Conservation (phyloP, 2,329 filamentous ascomycete species). For the Rutstroemia sydowiana region DNA sequence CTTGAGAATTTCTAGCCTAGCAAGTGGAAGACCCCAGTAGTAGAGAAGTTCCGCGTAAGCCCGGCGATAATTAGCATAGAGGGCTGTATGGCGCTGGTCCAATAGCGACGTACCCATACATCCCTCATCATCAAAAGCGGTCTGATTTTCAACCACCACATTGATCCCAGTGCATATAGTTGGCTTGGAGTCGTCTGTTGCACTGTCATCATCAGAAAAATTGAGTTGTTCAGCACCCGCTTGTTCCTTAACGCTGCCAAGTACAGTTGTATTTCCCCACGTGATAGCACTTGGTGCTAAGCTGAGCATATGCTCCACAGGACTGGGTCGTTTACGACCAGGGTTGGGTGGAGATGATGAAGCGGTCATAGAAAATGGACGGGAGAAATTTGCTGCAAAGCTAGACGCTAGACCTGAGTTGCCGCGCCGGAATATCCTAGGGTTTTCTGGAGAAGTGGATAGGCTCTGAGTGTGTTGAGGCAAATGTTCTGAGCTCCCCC, state of each 20-base stretch:
- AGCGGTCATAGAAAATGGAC: constrained; percentile 26
- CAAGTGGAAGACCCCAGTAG: constrained; percentile 56
- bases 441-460: constrained; percentile 52
- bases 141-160: constrained; percentile 52
- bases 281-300: constrained; percentile 38
- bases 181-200: constrained; percentile 17
- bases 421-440: constrained; percentile 41
- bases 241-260: constrained; percentile 32
- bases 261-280: constrained; percentile 33
- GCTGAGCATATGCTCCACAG: constrained; percentile 52
- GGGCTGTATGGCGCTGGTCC: constrained; percentile 38
- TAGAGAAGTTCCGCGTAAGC: constrained; percentile 63
- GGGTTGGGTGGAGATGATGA: constrained; percentile 40
- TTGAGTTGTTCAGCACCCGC: constrained; percentile 16
- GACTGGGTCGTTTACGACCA: constrained; percentile 48
- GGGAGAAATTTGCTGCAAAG: constrained; percentile 48
- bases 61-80: constrained; percentile 55
- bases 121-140: constrained; percentile 62
- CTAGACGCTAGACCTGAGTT: constrained; percentile 50
- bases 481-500: constrained; percentile 39
- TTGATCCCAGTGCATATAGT: constrained; percentile 27
- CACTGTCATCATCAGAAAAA: constrained; percentile 27
- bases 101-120: constrained; percentile 54
- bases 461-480: constrained; percentile 43
- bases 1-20: constrained; percentile 60